A percentile compares a stretch with the other conserved stretches of the same genome.
These are phyloP conservation scores for Albugo candida DNA, from an alignment of 352 stramenopile genomes.

Conservation along the genomic window DNA sequence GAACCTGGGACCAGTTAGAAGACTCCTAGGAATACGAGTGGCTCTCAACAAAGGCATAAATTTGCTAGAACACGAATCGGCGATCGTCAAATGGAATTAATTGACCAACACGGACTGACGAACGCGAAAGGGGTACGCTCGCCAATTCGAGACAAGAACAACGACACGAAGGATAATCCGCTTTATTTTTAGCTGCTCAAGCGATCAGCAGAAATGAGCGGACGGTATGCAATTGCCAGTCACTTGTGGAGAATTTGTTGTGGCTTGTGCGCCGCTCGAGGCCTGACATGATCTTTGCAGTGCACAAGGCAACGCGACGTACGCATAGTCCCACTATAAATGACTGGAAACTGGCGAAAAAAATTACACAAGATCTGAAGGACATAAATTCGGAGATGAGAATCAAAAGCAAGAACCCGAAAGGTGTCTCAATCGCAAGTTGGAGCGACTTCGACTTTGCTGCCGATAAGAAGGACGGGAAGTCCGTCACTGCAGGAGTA, in stretches of 20 bases:
- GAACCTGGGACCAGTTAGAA: background rate
- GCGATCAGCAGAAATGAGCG: slow-evolving; percentile 4
- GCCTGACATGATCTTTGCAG: slow-evolving; percentile 11
- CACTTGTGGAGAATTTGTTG: slow-evolving; percentile 13
- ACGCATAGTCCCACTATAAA: slow-evolving; percentile 4
- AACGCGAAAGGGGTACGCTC: slow-evolving; percentile 3
- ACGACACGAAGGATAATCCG: background rate
- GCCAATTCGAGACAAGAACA: background rate
- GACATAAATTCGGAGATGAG: slow-evolving; percentile 5
- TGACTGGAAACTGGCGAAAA: slow-evolving; percentile 12
- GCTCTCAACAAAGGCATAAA: slow-evolving; percentile 3
- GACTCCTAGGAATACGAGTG: background rate
- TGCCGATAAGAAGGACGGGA: background rate
- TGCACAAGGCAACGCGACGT: slow-evolving; percentile 14
- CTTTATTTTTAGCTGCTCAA: background rate
- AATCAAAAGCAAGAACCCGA: background rate
- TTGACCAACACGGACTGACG: background rate
- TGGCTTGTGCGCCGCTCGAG: slow-evolving; percentile 10
- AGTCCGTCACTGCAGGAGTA: background rate
- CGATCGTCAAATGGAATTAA: slow-evolving; percentile 3
- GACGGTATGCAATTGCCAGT: slow-evolving; percentile 2
- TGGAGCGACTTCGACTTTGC: background rate
- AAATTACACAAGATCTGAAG: slow-evolving; percentile 16
- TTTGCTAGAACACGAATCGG: slow-evolving; percentile 7
- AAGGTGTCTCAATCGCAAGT: background rate